Conservation (phyloP, 768 basidiomycete species). For the Phylloporus arenicola region DNA sequence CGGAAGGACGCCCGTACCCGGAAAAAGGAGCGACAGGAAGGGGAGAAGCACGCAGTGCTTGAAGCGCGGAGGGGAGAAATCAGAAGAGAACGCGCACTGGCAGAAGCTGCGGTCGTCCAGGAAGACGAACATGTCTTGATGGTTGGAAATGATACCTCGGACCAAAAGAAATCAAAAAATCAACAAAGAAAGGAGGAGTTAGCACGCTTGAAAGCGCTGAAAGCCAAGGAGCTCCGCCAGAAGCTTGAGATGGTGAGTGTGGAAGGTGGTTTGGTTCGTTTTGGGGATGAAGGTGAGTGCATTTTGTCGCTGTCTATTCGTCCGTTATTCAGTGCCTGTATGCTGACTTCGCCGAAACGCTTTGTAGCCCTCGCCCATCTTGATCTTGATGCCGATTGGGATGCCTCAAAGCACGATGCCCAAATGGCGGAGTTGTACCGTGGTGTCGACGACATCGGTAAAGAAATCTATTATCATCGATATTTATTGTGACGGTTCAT, state of each 20-base stretch:
- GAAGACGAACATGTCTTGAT: slow-evolving; percentile 35
- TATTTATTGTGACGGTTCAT: not conserved
- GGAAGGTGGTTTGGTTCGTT: slow-evolving; percentile 54
- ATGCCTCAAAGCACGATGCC: slow-evolving; percentile 74
- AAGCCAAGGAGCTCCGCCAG: slow-evolving; percentile 72
- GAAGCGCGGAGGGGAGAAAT: slow-evolving; percentile 75
- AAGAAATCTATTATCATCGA: slow-evolving; percentile 1
- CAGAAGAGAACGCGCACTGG: slow-evolving; percentile 58
- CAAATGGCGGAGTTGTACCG: slow-evolving; percentile 78
- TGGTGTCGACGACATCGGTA: slow-evolving; percentile 39
- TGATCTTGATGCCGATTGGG: slow-evolving; percentile 92
- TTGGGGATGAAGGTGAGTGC: slow-evolving; percentile 24
- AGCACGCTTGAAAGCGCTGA: slow-evolving; percentile 73
- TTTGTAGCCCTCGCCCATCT: slow-evolving; percentile 56
- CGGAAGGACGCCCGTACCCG: slow-evolving; percentile 84
- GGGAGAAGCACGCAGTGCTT: slow-evolving; percentile 60
- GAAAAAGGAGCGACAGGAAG: slow-evolving; percentile 67
- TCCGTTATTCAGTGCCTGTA: too few species aligned
- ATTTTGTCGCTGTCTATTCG: not conserved
- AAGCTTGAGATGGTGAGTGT: slow-evolving; percentile 69
- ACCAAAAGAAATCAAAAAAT: slow-evolving; percentile 27
- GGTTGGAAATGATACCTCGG: slow-evolving; percentile 58
- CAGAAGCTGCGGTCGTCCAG: slow-evolving; percentile 66
- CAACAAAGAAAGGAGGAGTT: slow-evolving; percentile 61
- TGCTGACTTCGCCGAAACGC: not conserved